These are phyloP conservation scores for Ogataea pignaliae DNA, from an alignment of 805 yeast genomes.

Conservation along the genomic window DNA sequence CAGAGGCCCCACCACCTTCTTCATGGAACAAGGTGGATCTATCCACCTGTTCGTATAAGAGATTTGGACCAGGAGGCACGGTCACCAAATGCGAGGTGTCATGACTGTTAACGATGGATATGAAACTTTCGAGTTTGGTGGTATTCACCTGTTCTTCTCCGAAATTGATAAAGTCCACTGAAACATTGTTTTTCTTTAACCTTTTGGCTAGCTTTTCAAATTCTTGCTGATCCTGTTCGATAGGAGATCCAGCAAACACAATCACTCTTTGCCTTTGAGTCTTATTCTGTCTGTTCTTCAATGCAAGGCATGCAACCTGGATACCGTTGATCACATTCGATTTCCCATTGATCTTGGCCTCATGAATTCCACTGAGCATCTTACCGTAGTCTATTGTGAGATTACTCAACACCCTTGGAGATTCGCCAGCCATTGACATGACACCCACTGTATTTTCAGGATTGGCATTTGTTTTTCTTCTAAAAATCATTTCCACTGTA, in stretches of 20 bases:
- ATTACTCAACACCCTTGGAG: conserved; percentile 85
- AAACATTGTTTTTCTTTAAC: conserved; percentile 88
- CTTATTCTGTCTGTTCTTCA: conserved; percentile 94
- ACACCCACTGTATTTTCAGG: conserved; percentile 95
- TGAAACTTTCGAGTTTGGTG: conserved; percentile 72
- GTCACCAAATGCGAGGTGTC: conserved; percentile 80
- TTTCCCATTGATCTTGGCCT: conserved; percentile 63
- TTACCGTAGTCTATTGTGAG: conserved; percentile 85
- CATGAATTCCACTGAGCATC: conserved; percentile 78
- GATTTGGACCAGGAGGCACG: conserved; percentile 81
- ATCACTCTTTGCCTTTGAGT: conserved; percentile 87
- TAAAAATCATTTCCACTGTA: conserved; percentile 81
- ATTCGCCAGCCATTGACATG: conserved; percentile 80
- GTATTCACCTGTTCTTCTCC: conserved; percentile 85
- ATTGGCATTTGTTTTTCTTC: conserved; percentile 78
- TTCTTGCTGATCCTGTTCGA: conserved; percentile 62
- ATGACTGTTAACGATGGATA: conserved; percentile 66
- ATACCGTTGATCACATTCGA: conserved; percentile 74
- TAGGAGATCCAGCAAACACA: conserved; percentile 85
- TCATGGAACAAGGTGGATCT: conserved; percentile 69
- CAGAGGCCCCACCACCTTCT: conserved; percentile 49
- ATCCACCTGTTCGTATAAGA: conserved; percentile 76
- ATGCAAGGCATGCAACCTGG: conserved; percentile 89
- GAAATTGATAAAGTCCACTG: conserved; percentile 84
- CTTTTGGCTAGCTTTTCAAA: conserved; percentile 82